phyloP scores from a whole-genome alignment of 1,284 basidiomycete genomes.

The Sparassis latifolia region DNA sequence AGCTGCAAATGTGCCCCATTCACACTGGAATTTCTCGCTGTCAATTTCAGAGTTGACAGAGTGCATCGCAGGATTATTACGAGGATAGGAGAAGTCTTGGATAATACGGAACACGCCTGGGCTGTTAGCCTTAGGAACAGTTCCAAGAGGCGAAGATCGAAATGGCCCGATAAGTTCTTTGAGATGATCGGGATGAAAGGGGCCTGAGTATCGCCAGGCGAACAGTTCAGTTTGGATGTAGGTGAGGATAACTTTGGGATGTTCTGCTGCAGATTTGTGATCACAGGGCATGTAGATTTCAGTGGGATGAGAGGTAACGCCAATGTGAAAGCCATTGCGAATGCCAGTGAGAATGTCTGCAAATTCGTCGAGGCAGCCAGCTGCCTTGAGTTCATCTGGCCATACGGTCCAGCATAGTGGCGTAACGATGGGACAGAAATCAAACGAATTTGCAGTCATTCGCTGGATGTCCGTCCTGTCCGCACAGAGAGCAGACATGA shows the following conservation, averaged over 20 bases:
- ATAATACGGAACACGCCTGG: slow-evolving; percentile 22
- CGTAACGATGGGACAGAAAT: not conserved
- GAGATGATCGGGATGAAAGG: slow-evolving; percentile 21
- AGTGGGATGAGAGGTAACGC: not conserved
- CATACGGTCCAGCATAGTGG: not conserved
- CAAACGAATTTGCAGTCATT: not conserved
- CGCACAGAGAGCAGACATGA: not conserved
- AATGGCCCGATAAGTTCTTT: slow-evolving; percentile 31
- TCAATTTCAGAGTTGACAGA: slow-evolving; percentile 27
- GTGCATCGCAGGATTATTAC: slow-evolving; percentile 13
- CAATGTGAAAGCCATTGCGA: not conserved
- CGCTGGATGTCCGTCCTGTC: not conserved
- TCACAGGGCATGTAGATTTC: not conserved
- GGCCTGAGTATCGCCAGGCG: slow-evolving; percentile 27
- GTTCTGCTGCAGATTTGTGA: not conserved
- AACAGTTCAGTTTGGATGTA: slow-evolving; percentile 27
- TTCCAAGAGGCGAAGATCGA: slow-evolving; percentile 28
- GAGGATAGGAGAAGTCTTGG: slow-evolving; percentile 32
- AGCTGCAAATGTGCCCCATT: slow-evolving; percentile 29
- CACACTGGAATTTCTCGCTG: slow-evolving; percentile 26
- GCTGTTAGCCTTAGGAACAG: slow-evolving; percentile 28
- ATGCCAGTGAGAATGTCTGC: not conserved
- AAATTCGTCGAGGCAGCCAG: not conserved
- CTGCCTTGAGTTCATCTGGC: not conserved
- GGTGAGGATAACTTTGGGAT: slow-evolving; percentile 9